A percentile compares a stretch with the other conserved stretches of the same genome.
Evolutionary conservation across 2,329 filamentous ascomycete genomes (phyloP).

Genomic region (Colletotrichum plurivorum): DNA sequence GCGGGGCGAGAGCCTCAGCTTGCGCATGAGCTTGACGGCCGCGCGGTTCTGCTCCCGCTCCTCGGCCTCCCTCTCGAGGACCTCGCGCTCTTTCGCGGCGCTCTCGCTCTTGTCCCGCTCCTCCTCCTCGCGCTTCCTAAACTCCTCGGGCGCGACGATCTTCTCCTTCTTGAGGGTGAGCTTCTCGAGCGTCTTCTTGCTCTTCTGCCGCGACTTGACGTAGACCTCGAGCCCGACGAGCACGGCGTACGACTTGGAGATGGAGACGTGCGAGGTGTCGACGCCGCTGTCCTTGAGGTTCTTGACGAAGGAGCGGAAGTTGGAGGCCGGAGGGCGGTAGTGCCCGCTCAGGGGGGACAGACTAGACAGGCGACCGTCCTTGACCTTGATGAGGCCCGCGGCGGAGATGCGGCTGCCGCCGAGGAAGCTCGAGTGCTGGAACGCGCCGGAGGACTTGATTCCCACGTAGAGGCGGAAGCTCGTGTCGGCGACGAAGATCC

Average conservation of each 20-base stretch:
- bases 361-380: constrained; percentile 81
- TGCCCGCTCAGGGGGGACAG: constrained; percentile 83
- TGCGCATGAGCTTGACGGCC: constrained; percentile 55
- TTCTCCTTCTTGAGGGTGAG: constrained; percentile 70
- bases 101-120: constrained; percentile 73
- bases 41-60: constrained; percentile 54
- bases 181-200: constrained; percentile 69
- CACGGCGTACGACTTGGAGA: constrained; percentile 86
- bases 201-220: constrained; percentile 75
- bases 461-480: constrained; percentile 89
- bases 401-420: constrained; percentile 86
- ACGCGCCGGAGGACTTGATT: constrained; percentile 89
- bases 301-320: constrained; percentile 86
- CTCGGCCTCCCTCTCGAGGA: constrained; percentile 56
- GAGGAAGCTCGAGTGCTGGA: constrained; percentile 92
- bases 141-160: constrained; percentile 72
- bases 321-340: constrained; percentile 86
- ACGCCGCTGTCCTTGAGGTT: constrained; percentile 80
- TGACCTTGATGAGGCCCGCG: constrained; percentile 88
- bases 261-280: constrained; percentile 83
- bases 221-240: constrained; percentile 88
- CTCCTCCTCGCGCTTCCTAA: constrained; percentile 69
- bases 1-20: constrained; percentile 53
- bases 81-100: constrained; percentile 64
- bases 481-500: constrained; percentile 94